phyloP scores from a whole-genome alignment of 169 alveolate species.

The Eimeria necatrix region DNA sequence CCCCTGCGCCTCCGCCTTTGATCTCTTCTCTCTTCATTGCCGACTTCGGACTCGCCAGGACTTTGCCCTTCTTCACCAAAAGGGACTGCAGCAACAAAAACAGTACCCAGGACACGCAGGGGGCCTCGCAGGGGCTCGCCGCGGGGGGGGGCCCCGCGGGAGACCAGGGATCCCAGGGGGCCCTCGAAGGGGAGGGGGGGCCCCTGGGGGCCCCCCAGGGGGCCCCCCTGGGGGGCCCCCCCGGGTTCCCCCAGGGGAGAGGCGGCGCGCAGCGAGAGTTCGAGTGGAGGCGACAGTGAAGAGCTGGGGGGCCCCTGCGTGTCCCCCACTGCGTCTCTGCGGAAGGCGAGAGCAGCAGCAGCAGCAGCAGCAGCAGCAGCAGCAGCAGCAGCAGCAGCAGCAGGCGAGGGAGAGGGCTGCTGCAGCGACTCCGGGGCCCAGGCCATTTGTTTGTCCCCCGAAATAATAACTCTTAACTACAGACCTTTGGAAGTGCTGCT shows the following conservation, averaged over 20 bases:
- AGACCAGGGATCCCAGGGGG: background rate
- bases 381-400: constrained; percentile 54
- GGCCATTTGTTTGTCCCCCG: constrained; percentile 80
- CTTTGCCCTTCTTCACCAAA: constrained; percentile 84
- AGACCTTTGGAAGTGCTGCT: constrained; percentile 98
- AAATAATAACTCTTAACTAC: constrained; percentile 97
- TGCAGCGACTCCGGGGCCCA: background rate
- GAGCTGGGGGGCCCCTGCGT: no score
- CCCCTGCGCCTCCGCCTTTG: constrained; percentile 52
- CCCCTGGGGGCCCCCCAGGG: no score
- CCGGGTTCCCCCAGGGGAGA: no score
- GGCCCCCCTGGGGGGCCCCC: no score
- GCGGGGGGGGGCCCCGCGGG: background rate
- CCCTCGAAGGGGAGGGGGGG: background rate
- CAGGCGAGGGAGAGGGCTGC: background rate
- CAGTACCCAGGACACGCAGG: no score
- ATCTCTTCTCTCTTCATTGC: constrained; percentile 46
- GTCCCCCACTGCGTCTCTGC: no score
- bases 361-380: constrained; percentile 21
- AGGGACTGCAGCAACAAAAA: background rate
- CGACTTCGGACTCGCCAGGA: constrained; percentile 96
- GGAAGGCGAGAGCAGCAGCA: background rate
- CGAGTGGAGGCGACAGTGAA: no score
- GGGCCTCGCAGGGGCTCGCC: background rate
- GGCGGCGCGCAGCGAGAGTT: no score